Evolutionary conservation across 805 yeast genomes (phyloP).

Genomic region (Teunomyces tritomae): DNA sequence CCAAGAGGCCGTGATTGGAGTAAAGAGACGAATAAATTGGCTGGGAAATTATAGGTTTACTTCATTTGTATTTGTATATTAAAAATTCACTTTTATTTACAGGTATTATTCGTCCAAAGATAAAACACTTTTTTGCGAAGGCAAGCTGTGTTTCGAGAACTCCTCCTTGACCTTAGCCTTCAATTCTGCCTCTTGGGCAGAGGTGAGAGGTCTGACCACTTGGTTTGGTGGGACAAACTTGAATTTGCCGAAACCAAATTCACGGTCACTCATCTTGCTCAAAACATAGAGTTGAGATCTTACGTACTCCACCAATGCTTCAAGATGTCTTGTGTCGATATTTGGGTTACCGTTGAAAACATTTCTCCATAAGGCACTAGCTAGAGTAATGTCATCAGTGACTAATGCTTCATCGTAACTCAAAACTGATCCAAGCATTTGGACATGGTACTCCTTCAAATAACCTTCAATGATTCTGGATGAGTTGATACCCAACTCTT

Average conservation of each 20-base stretch:
- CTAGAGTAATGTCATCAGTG: slow-evolving; percentile 74
- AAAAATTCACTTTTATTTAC: neutral
- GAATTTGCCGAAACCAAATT: slow-evolving; percentile 89
- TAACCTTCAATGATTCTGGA: slow-evolving; percentile 81
- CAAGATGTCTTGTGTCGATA: slow-evolving; percentile 78
- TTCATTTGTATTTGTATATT: neutral
- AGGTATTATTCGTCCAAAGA: slow-evolving; percentile 38
- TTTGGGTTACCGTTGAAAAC: slow-evolving; percentile 81
- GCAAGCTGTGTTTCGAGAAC: slow-evolving; percentile 53
- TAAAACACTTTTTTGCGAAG: slow-evolving; percentile 53
- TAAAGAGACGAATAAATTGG: slow-evolving; percentile 8
- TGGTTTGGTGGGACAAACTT: slow-evolving; percentile 80
- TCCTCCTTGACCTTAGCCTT: slow-evolving; percentile 48
- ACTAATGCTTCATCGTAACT: slow-evolving; percentile 91
- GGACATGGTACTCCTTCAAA: slow-evolving; percentile 86
- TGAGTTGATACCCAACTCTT: slow-evolving; percentile 80
- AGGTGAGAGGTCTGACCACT: slow-evolving; percentile 68
- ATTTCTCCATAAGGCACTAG: slow-evolving; percentile 86
- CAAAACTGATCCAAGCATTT: slow-evolving; percentile 82
- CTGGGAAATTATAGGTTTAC: slow-evolving; percentile 6
- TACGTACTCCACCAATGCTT: slow-evolving; percentile 84
- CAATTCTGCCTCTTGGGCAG: slow-evolving; percentile 58
- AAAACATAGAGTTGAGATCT: slow-evolving; percentile 87
- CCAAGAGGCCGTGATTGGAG: slow-evolving; percentile 36
- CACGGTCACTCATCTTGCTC: slow-evolving; percentile 82